phyloP scores from a whole-genome alignment of 805 yeast genomes.

The Blastobotrys peoriensis region DNA sequence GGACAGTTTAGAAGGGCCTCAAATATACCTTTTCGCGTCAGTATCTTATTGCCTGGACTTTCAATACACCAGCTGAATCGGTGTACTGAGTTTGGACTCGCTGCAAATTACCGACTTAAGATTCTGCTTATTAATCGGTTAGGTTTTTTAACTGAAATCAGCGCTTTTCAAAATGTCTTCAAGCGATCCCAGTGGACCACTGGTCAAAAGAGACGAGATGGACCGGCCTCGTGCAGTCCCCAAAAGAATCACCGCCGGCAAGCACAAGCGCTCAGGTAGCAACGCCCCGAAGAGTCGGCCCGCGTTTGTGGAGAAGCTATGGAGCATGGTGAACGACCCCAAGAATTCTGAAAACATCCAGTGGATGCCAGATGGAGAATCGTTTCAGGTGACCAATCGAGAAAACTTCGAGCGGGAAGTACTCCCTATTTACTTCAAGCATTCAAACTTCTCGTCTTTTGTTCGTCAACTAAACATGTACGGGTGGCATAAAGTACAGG shows the following conservation, averaged over 20 bases:
- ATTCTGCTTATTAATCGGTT: no score
- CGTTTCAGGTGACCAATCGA: slow-evolving; percentile 77
- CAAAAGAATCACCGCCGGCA: slow-evolving; percentile 1
- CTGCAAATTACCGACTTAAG: no score
- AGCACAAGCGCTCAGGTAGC: slow-evolving; percentile 8
- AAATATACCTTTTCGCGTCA: no score
- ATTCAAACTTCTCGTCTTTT: slow-evolving; percentile 90
- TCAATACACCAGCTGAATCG: no score
- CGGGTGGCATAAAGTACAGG: slow-evolving; percentile 99
- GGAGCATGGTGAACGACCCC: slow-evolving; percentile 92
- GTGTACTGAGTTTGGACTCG: no score
- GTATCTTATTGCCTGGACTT: no score
- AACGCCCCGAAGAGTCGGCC: slow-evolving; percentile 43
- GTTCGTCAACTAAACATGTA: slow-evolving; percentile 97
- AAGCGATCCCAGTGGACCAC: neutral
- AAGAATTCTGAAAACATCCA: slow-evolving; percentile 61
- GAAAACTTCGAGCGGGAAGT: slow-evolving; percentile 78
- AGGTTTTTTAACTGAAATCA: no score
- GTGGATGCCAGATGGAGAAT: slow-evolving; percentile 82
- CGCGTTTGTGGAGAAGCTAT: slow-evolving; percentile 86
- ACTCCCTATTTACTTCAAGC: slow-evolving; percentile 90
- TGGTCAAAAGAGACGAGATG: slow-evolving; percentile 6
- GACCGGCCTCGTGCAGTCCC: neutral
- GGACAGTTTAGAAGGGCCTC: no score
- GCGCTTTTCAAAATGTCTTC: neutral